Conservation (phyloP, 1,284 basidiomycete species). For the Naganishia albida region DNA sequence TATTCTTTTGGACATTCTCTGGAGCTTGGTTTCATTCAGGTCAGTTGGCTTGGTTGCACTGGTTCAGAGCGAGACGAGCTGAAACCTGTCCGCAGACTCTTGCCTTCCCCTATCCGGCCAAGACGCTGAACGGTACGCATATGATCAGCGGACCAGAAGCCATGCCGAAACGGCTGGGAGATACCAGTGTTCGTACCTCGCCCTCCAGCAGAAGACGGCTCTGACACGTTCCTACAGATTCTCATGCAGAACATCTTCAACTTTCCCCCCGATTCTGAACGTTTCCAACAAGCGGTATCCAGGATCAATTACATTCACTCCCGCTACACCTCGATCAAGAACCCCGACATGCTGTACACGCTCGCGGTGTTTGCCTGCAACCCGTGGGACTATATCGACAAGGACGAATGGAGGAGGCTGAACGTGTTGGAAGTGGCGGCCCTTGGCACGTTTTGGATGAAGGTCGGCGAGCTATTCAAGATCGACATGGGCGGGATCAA, state of each 20-base stretch:
- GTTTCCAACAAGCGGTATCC: slow-evolving; percentile 29
- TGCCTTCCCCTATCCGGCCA: slow-evolving; percentile 29
- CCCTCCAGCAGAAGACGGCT: too few relatives aligned
- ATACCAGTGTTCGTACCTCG: slow-evolving; percentile 26
- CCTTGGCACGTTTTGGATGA: slow-evolving; percentile 29
- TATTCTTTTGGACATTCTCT: slow-evolving; percentile 26
- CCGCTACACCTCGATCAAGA: slow-evolving; percentile 23
- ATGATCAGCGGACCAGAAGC: slow-evolving; percentile 26
- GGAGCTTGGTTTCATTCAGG: slow-evolving; percentile 30
- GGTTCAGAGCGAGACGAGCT: neutral
- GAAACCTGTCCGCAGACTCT: slow-evolving; percentile 20
- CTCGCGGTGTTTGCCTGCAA: slow-evolving; percentile 31
- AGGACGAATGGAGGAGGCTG: slow-evolving; percentile 27
- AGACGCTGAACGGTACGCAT: slow-evolving; percentile 24
- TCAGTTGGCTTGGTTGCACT: neutral
- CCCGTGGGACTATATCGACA: slow-evolving; percentile 29
- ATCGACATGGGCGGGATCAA: slow-evolving; percentile 26
- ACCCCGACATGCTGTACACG: slow-evolving; percentile 26
- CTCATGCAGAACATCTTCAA: slow-evolving; percentile 30
- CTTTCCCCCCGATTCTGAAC: slow-evolving; percentile 25
- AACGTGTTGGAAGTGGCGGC: slow-evolving; percentile 29
- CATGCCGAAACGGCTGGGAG: slow-evolving; percentile 25
- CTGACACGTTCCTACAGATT: too few relatives aligned
- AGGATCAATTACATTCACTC: slow-evolving; percentile 33
- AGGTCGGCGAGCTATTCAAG: slow-evolving; percentile 14